A percentile compares a stretch with the other conserved stretches of the same genome.
Conservation (phyloP, 139 green algal genomes). For the Chlamydomonas eustigma region DNA sequence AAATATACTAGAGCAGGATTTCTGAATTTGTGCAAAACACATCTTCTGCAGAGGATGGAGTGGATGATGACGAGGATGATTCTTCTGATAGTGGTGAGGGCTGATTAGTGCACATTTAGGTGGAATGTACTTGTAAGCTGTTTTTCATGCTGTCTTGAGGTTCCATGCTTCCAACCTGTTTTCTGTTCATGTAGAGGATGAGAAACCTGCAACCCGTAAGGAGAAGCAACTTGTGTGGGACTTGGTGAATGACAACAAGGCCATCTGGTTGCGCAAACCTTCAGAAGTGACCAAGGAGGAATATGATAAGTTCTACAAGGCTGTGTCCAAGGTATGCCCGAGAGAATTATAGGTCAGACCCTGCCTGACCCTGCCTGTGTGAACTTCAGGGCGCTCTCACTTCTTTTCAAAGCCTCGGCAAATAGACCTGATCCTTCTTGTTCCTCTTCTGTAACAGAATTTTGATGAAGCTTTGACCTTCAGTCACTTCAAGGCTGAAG, state of each 20-base stretch:
- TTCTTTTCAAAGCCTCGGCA: not conserved
- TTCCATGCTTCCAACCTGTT: no score
- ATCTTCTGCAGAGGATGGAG: constrained; percentile 19
- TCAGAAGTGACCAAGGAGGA: constrained; percentile 87
- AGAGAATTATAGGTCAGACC: not conserved
- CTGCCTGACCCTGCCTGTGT: not conserved
- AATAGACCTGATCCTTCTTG: not conserved
- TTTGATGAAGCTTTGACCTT: constrained; percentile 5
- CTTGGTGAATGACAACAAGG: constrained; percentile 92
- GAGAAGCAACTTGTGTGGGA: constrained; percentile 90
- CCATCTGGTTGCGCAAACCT: constrained; percentile 91
- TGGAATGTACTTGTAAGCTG: no score
- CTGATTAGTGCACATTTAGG: no score
- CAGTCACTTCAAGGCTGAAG: constrained; percentile 69
- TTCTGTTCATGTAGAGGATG: constrained; percentile 26
- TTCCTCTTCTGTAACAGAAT: constrained; percentile 25
- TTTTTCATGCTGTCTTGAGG: no score
- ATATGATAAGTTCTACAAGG: constrained; percentile 97
- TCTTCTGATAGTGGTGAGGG: no score
- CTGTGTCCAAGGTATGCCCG: constrained; percentile 69
- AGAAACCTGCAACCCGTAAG: constrained; percentile 76
- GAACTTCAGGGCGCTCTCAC: not conserved
- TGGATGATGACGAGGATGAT: constrained; percentile 48
- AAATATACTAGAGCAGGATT: no score
- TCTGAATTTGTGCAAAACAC: no score